phyloP scores from a whole-genome alignment of 1,139 yeast species.

The Saccharomyces hybrid region DNA sequence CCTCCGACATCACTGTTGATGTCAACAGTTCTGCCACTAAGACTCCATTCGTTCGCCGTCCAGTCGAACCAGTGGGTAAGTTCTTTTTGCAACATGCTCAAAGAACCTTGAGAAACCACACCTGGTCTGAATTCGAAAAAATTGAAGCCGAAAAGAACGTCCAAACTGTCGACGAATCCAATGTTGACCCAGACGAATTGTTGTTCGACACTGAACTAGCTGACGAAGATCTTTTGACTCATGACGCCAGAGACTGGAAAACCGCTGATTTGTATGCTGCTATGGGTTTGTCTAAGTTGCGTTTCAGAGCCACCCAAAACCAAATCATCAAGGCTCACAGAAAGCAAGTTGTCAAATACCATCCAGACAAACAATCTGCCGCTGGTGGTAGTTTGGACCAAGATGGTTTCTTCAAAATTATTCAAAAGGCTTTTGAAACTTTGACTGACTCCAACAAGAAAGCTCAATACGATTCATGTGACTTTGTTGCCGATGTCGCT shows the following conservation, averaged over 20 bases:
- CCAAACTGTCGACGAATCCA: slow-evolving; percentile 54
- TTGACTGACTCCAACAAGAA: slow-evolving; percentile 80
- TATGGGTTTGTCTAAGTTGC: slow-evolving; percentile 82
- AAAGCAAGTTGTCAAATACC: slow-evolving; percentile 92
- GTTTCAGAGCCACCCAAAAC: slow-evolving; percentile 86
- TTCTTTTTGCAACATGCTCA: slow-evolving; percentile 94
- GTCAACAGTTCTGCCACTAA: slow-evolving; percentile 47
- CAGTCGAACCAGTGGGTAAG: slow-evolving; percentile 95
- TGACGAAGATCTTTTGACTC: slow-evolving; percentile 59
- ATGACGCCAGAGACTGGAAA: slow-evolving; percentile 98
- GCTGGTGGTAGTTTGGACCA: slow-evolving; percentile 75
- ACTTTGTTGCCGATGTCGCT: slow-evolving; percentile 72
- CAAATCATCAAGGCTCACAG: slow-evolving; percentile 96
- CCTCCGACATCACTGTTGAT: slow-evolving; percentile 40
- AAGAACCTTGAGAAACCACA: slow-evolving; percentile 91
- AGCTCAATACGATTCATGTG: slow-evolving; percentile 93
- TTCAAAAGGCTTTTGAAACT: slow-evolving; percentile 92
- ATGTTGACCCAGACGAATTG: slow-evolving; percentile 65
- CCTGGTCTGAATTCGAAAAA: slow-evolving; percentile 96
- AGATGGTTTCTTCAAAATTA: slow-evolving; percentile 94
- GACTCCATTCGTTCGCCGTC: slow-evolving; percentile 70
- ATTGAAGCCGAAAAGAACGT: slow-evolving; percentile 90
- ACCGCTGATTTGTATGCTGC: slow-evolving; percentile 94
- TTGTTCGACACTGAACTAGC: slow-evolving; percentile 74
- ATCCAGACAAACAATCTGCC: slow-evolving; percentile 91